These are phyloP conservation scores for Flaveria floridana DNA, from an alignment of 140 eudicot species.

Conservation along the genomic window DNA sequence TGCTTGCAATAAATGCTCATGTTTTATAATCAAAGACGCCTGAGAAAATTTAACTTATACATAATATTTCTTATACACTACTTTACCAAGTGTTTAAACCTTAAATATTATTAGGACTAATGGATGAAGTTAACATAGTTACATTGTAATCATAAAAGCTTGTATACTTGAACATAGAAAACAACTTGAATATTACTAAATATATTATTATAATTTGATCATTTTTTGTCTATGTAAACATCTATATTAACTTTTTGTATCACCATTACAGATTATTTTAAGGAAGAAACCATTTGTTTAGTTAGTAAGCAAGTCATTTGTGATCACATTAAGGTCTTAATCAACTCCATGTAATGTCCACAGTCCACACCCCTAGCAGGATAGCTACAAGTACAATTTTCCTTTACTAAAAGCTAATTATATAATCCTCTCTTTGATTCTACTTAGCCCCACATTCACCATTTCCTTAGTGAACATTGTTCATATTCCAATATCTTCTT, in stretches of 20 bases:
- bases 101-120: background rate
- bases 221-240: background rate
- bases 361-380: constrained; percentile 24
- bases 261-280: background rate
- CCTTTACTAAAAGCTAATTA: constrained; percentile 11
- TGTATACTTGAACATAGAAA: background rate
- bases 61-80: background rate
- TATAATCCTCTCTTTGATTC: constrained; percentile 9
- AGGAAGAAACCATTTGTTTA: constrained; percentile 7
- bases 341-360: constrained; percentile 32
- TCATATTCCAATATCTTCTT: constrained; percentile 10
- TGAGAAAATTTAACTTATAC: too few relatives aligned
- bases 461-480: background rate
- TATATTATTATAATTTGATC: background rate
- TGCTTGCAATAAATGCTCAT: background rate
- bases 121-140: background rate
- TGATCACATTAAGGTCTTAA: constrained; percentile 20
- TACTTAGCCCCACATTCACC: background rate
- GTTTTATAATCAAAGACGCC: background rate
- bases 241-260: background rate
- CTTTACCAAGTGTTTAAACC: background rate
- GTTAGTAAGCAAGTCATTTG: constrained; percentile 8
- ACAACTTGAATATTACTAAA: background rate
- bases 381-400: constrained; percentile 17
- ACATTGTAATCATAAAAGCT: background rate